Percentiles rank a stretch among this genome's conserved stretches.
These are phyloP conservation scores for Microcera coccophila DNA, from an alignment of 2,329 filamentous ascomycete species.

Conservation along the genomic window DNA sequence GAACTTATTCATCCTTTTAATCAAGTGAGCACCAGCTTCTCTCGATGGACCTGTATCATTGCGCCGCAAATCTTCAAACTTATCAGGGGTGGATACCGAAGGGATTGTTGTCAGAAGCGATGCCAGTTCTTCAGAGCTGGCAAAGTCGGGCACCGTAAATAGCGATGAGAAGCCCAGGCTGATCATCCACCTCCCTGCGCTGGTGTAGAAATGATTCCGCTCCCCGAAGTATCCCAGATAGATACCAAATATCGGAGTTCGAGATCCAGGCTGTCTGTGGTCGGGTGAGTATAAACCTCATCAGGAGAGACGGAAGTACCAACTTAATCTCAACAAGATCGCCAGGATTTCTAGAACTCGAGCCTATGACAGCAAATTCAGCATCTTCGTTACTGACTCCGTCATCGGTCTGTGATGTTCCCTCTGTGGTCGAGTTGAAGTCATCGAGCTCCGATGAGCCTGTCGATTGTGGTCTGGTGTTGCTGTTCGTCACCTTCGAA, in stretches of 20 bases:
- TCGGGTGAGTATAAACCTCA: conserved; percentile 9
- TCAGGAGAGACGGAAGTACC: conserved; percentile 1
- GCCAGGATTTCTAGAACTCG: conserved; percentile 35
- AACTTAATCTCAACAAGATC: conserved; percentile 51
- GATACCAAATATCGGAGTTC: conserved; percentile 48
- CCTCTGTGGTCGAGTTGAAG: conserved; percentile 20
- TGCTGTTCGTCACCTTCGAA: conserved; percentile 28
- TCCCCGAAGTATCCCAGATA: conserved; percentile 50
- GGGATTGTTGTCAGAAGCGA: conserved; percentile 35
- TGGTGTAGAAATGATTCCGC: conserved; percentile 52
- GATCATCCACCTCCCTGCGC: conserved; percentile 48
- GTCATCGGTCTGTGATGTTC: conserved; percentile 25
- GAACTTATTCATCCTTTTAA: conserved; percentile 48
- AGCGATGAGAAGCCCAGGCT: conserved; percentile 40
- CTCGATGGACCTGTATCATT: conserved; percentile 43
- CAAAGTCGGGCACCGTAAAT: conserved; percentile 51
- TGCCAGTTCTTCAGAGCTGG: conserved; percentile 37
- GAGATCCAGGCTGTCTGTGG: conserved; percentile 32
- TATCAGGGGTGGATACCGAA: conserved; percentile 23
- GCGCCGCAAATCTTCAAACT: conserved; percentile 30
- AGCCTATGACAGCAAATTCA: conserved; percentile 24
- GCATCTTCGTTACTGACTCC: conserved; percentile 27
- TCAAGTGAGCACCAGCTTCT: conserved; percentile 39
- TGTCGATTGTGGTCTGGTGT: conserved; percentile 33
- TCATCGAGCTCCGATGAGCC: conserved; percentile 31